These are phyloP conservation scores for Suillus subaureus DNA, from an alignment of 768 basidiomycete genomes.

Conservation along the genomic window DNA sequence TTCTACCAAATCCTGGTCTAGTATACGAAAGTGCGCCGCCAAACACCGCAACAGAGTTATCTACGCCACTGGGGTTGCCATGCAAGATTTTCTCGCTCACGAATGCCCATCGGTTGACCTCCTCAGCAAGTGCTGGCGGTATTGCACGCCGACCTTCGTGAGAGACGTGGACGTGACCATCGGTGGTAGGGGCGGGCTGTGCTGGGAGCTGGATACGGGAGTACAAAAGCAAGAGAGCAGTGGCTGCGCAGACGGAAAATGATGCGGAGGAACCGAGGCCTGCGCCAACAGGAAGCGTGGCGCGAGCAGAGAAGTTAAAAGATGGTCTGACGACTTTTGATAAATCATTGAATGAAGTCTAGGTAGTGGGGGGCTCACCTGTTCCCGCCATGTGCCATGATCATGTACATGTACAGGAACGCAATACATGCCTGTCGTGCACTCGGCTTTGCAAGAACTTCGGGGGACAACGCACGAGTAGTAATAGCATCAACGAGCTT, in stretches of 20 bases:
- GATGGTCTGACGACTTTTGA: conserved; percentile 53
- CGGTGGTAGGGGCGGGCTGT: conserved; percentile 48
- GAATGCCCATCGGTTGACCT: conserved; percentile 93
- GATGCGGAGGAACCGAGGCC: conserved; percentile 98
- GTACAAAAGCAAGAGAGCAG: conserved; percentile 77
- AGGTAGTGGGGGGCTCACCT: conserved; percentile 48
- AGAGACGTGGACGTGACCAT: conserved; percentile 60
- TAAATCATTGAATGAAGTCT: conserved; percentile 15
- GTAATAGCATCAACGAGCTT: conserved; percentile 74
- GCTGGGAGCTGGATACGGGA: conserved; percentile 63
- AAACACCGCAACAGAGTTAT: conserved; percentile 91
- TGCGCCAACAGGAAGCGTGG: conserved; percentile 91
- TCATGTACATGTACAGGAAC: conserved; percentile 95
- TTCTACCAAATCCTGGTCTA: conserved; percentile 73
- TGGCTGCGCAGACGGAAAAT: conserved; percentile 86
- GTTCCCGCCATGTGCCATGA: conserved; percentile 52
- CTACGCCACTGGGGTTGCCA: conserved; percentile 96
- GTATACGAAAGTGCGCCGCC: conserved; percentile 94
- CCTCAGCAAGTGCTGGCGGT: conserved; percentile 63
- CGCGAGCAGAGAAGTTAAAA: conserved; percentile 80
- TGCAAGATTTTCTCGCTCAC: conserved; percentile 94
- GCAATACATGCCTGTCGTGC: conserved; percentile 59
- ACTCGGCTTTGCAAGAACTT: conserved; percentile 33
- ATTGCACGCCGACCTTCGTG: conserved; percentile 70
- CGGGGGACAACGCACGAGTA: conserved; percentile 39